phyloP scores from a whole-genome alignment of 2,329 filamentous ascomycete species.

The Penicillium sp. region DNA sequence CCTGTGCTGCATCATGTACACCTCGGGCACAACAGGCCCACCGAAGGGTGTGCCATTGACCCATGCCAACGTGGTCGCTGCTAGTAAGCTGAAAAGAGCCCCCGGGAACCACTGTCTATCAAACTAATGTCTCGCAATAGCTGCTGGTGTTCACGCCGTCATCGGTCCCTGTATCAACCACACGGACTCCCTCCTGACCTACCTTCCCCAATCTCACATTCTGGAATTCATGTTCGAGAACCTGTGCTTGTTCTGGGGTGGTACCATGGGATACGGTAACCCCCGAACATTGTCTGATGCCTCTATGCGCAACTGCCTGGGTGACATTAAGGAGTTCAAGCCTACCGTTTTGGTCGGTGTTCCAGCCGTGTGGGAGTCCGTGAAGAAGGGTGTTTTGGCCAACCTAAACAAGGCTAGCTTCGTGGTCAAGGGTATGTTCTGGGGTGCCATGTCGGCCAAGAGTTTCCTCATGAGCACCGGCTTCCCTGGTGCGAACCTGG shows the following conservation, averaged over 20 bases:
- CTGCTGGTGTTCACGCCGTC: slow-evolving; percentile 76
- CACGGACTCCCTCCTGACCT: slow-evolving; percentile 78
- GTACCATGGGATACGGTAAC: slow-evolving; percentile 89
- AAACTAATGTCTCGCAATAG: slow-evolving; percentile 35
- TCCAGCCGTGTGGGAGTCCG: slow-evolving; percentile 93
- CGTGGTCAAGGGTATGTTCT: slow-evolving; percentile 77
- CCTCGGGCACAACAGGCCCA: slow-evolving; percentile 82
- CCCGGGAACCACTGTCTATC: slow-evolving; percentile 8
- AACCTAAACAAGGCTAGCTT: slow-evolving; percentile 71
- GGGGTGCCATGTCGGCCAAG: slow-evolving; percentile 62
- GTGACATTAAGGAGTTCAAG: slow-evolving; percentile 88
- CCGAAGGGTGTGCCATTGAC: slow-evolving; percentile 86
- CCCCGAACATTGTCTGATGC: slow-evolving; percentile 82
- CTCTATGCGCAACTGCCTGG: slow-evolving; percentile 83
- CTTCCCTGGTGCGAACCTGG: slow-evolving; percentile 49
- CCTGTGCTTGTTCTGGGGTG: slow-evolving; percentile 81
- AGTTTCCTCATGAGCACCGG: slow-evolving; percentile 56
- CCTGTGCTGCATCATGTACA: slow-evolving; percentile 77
- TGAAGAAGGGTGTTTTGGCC: slow-evolving; percentile 86
- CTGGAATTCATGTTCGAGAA: slow-evolving; percentile 97
- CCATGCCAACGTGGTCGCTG: slow-evolving; percentile 76
- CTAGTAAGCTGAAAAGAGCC: slow-evolving; percentile 53
- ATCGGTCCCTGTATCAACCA: slow-evolving; percentile 76
- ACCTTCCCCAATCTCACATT: slow-evolving; percentile 92
- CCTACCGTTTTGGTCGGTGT: slow-evolving; percentile 92